Conservation (phyloP, 2,329 filamentous ascomycete genomes). For the Penicillium sp. region DNA sequence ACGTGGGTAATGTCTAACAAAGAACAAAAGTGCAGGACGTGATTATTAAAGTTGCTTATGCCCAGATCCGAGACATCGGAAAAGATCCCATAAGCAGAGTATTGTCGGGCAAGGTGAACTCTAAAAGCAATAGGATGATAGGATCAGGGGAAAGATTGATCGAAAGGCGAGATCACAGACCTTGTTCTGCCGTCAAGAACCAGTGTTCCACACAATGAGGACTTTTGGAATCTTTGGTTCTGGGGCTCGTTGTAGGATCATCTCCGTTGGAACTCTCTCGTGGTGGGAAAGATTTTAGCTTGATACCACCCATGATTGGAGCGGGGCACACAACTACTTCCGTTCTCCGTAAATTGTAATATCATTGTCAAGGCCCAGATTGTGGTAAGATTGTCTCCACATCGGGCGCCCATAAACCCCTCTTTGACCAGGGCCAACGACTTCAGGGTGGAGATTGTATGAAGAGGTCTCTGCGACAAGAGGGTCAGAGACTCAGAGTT, state of each 20-base stretch:
- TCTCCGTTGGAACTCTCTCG: constrained; percentile 11
- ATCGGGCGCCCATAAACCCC: constrained; percentile 8
- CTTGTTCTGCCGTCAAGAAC: constrained; percentile 1
- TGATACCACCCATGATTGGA: constrained; percentile 2
- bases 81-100: constrained; percentile 5
- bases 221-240: not conserved
- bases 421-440: constrained; percentile 6
- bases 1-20: not conserved
- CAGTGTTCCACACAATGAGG: constrained; percentile 2
- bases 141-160: constrained; percentile 3
- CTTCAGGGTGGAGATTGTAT: constrained; percentile 1
- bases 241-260: constrained; percentile 4
- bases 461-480: constrained; percentile 7
- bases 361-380: not conserved
- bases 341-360: not conserved
- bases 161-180: not conserved
- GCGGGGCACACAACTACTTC: constrained; percentile 2
- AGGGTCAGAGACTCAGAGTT: not conserved
- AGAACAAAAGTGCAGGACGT: constrained; percentile 5
- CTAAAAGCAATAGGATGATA: constrained; percentile 16
- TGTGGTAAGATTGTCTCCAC: constrained; percentile 7
- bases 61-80: constrained; percentile 7
- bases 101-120: constrained; percentile 10
- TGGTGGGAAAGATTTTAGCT: not conserved
- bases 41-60: constrained; percentile 13